Percentiles rank a stretch among this genome's conserved stretches.
These are phyloP conservation scores for Fistulina hepatica DNA, from an alignment of 1,284 basidiomycete species.

Conservation along the genomic window DNA sequence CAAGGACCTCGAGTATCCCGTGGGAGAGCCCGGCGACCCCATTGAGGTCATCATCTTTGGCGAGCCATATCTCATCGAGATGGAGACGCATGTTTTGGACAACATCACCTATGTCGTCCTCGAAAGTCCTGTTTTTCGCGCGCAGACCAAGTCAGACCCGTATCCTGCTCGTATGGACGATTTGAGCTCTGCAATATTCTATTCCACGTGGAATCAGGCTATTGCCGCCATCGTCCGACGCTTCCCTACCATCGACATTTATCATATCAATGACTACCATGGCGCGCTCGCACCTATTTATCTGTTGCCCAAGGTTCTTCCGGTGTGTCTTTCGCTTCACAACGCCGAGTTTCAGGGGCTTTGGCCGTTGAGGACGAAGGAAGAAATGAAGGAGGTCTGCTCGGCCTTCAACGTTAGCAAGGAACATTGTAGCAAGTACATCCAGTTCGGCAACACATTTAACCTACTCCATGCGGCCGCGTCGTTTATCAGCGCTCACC, in stretches of 20 bases:
- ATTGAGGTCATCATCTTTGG: slow-evolving; percentile 94
- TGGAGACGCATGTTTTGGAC: slow-evolving; percentile 83
- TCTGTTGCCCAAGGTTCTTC: slow-evolving; percentile 79
- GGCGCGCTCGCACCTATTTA: slow-evolving; percentile 85
- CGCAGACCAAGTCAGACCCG: slow-evolving; percentile 87
- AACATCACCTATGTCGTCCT: slow-evolving; percentile 91
- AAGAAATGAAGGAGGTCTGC: slow-evolving; percentile 95
- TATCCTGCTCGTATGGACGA: slow-evolving; percentile 96
- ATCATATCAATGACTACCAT: slow-evolving; percentile 87
- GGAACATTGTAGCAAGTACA: slow-evolving; percentile 89
- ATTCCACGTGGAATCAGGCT: slow-evolving; percentile 95
- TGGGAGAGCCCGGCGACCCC: slow-evolving; percentile 82
- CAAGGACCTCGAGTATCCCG: slow-evolving; percentile 83
- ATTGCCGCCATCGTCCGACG: slow-evolving; percentile 83
- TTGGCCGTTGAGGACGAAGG: slow-evolving; percentile 90
- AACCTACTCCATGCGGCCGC: slow-evolving; percentile 88
- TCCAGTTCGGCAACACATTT: slow-evolving; percentile 94
- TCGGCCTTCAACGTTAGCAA: slow-evolving; percentile 94
- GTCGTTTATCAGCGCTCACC: slow-evolving; percentile 83
- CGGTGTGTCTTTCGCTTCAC: slow-evolving; percentile 85
- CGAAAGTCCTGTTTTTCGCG: slow-evolving; percentile 89
- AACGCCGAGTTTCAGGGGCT: slow-evolving; percentile 95
- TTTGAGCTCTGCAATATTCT: slow-evolving; percentile 89
- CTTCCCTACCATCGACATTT: slow-evolving; percentile 78
- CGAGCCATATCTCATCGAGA: slow-evolving; percentile 88